Base-by-base conservation (phyloP, 192 early-diverging fungal species). In the Oehlia diaphana region DNA sequence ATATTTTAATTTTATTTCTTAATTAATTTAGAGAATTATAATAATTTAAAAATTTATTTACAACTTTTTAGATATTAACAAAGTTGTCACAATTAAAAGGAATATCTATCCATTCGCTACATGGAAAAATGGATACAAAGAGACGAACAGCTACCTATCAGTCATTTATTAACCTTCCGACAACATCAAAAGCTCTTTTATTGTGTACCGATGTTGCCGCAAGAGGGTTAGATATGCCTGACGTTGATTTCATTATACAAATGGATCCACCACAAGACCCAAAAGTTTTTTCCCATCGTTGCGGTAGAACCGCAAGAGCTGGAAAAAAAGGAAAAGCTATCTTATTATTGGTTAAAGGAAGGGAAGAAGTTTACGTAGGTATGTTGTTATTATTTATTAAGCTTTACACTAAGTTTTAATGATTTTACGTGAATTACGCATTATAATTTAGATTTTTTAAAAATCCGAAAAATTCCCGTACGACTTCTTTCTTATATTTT, bases 201-300 rank as follows among this genome's bases (percentile, higher is more conserved):
- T 79, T 99, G 12, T 96, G 95, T 82, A 99, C 97, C 8, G 98
- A 99, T 87, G 93, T 99, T 47, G 96, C 98, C 4, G 94, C 96
- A 4, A 91, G 98, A 31, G 98, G 98, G 14, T 81, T 99, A 63
- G 98, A 99, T 84, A 92, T 98, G 75, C 96, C 97, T 0, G 95
- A 97, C 84, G 95, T 99, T 0, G 98, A 98, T 74, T 93, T 89
- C 79, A 96, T 99, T 2, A 88, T 98, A 44, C 98, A 99, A 83
- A 92, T 93, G 58, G 98, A 99, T 80, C 93, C 98, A 13, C 97
- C 97, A 2, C 95, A 96, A 72, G 97, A 99, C 75, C 97, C 97
- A 7, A 97, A 97, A 86, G 90, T 92, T 9, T 99, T 99, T 84
- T 88, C 96, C 1, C 98, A 99, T 86, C 88, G 98, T 5, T 97